phyloP scores from a whole-genome alignment of 768 basidiomycete genomes.

The Boletus barrowsii region DNA sequence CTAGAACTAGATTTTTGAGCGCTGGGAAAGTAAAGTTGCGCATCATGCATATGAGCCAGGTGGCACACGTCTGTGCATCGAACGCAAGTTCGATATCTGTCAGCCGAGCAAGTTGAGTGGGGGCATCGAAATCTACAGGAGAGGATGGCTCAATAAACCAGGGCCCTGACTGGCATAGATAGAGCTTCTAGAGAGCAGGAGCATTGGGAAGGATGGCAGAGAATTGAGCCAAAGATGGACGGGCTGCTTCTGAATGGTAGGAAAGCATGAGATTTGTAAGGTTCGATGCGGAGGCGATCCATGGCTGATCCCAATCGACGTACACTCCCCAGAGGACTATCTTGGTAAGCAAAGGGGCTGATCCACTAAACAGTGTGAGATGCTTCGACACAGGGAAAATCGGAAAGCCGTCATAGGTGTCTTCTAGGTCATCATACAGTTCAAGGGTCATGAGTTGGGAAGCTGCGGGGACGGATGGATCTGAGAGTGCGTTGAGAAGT shows the following conservation, averaged over 20 bases:
- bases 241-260: conserved; percentile 60
- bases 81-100: conserved; percentile 46
- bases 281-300: conserved; percentile 22
- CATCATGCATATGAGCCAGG: conserved; percentile 8
- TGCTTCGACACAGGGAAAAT: conserved; percentile 26
- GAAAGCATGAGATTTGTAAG: conserved; percentile 56
- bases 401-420: not conserved
- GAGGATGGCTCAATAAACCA: conserved; percentile 30
- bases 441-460: conserved; percentile 52
- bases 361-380: conserved; percentile 53
- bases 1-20: conserved; percentile 42
- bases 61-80: conserved; percentile 44
- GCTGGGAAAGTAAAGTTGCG: conserved; percentile 33
- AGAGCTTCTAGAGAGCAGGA: conserved; percentile 51
- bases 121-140: conserved; percentile 25
- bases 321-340: conserved; percentile 68
- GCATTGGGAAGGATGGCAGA: conserved; percentile 48
- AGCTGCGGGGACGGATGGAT: conserved; percentile 40
- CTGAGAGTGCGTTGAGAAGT: conserved; percentile 42
- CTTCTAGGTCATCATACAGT: conserved; percentile 51
- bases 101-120: conserved; percentile 30
- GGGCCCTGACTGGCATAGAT: conserved; percentile 59
- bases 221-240: conserved; percentile 57
- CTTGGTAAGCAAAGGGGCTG: conserved; percentile 47
- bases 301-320: conserved; percentile 56